Evolutionary conservation across 176 grass and related monocot species (phyloP), one percentile per base, ranked within the genome.

Genomic region (Pharus latifolius): DNA sequence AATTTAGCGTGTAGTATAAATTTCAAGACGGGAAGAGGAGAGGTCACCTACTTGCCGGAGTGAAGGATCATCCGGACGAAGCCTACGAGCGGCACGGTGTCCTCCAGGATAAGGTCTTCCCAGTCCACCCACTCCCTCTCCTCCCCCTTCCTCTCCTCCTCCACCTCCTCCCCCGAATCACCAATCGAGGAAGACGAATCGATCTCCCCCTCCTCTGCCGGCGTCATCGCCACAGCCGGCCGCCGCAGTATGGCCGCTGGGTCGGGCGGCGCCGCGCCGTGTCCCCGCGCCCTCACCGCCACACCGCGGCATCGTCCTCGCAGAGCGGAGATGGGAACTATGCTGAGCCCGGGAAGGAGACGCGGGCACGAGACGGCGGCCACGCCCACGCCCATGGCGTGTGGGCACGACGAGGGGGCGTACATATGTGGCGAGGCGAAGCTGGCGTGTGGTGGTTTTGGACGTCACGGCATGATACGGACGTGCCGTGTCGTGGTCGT

Each of bases 61-160:
- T 94, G 90, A 47, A 99, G 95, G 60, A 99, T 91, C 95, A 99
- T 99, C 51, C 90, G 75, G 20, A 99, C 90, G 51, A 99, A 94
- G 27, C 90, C 76, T 4, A 94, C 95, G 15, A 99, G 90, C 5
- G 90, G 95, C 42, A 93, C 95, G 32, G 95, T 99, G 32, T 99
- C 95, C 87, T 94, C 80, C 76, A 99, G 78, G 57, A 99, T 99
- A 55, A 80, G 67, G 59, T 99, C 95, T 67, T 99, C 95, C 95
- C 95, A 99, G n/a, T 88, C 88, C 23, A 91, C 79, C 87, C 78
- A 88, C 56, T 90, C 88, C 65, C 74, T 60, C 75, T 74, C 71
- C 2, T 63, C 46, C 7, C 55, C 81, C 61, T 76, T 69, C 57
- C 71, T 65, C 64, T 57, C 43, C 31, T 63, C 43, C 37, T 69